Evolutionary conservation across 2,329 filamentous ascomycete species (phyloP).

Genomic region (Alternaria gaisen): DNA sequence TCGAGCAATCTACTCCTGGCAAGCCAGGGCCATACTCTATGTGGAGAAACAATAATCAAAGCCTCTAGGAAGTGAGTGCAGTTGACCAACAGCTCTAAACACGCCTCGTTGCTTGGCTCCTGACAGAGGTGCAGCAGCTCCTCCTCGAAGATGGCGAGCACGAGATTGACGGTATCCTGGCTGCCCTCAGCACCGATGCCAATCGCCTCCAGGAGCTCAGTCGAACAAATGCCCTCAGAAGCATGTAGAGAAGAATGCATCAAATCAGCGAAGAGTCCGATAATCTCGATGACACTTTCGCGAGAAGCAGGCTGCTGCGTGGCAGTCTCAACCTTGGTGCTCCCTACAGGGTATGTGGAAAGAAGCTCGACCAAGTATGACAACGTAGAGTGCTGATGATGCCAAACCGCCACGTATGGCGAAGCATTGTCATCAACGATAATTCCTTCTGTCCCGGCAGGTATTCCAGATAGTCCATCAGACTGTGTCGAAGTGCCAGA

Average conservation of each 20-base stretch:
- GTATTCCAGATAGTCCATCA: conserved; percentile 66
- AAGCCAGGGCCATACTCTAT: conserved; percentile 89
- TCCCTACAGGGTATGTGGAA: conserved; percentile 70
- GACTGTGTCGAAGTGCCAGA: conserved; percentile 15
- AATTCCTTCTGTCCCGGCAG: conserved; percentile 70
- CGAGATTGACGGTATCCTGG: conserved; percentile 78
- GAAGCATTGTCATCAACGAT: conserved; percentile 78
- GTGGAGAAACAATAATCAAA: conserved; percentile 75
- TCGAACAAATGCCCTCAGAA: conserved; percentile 37
- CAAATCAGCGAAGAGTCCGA: conserved; percentile 76
- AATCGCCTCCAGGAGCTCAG: conserved; percentile 41
- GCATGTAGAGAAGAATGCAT: conserved; percentile 57
- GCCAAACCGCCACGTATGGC: conserved; percentile 78
- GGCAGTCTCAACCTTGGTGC: conserved; percentile 59
- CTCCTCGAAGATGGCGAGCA: conserved; percentile 86
- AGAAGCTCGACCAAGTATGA: conserved; percentile 80
- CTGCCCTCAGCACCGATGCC: conserved; percentile 59
- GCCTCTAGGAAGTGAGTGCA: conserved; percentile 83
- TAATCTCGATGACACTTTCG: conserved; percentile 75
- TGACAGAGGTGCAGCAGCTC: conserved; percentile 61
- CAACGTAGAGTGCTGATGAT: conserved; percentile 77
- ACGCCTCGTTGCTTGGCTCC: conserved; percentile 68
- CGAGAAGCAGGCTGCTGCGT: conserved; percentile 59
- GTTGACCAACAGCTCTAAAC: conserved; percentile 72
- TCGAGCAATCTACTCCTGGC: conserved; percentile 82